Base-by-base conservation (phyloP, 2,329 filamentous ascomycete genomes). In the Fusarium haematococcum region DNA sequence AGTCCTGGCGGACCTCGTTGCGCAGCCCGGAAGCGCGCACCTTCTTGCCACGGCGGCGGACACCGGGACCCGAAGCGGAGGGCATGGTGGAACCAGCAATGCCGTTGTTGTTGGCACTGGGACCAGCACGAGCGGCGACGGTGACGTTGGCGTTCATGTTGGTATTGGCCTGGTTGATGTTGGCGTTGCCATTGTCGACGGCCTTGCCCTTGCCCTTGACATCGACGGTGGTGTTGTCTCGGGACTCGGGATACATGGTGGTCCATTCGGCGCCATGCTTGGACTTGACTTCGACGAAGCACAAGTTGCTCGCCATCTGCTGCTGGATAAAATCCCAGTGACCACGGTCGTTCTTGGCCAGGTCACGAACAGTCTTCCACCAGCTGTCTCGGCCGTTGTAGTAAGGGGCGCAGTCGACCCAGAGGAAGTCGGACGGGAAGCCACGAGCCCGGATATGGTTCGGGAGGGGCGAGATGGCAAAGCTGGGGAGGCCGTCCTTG, bases 401-500 rank as follows among this genome's bases (percentile, higher is more conserved):
- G 58, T 37, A 45, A 52, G 69, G 64, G 27, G 62, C 60, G 18
- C 56, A 32, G 35, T 70, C 67, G 14, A 70, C 57, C 69, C 72
- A 76, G 16, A 77, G 67, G 35, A 78, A 77, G 37, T 75, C 76
- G 7, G 68, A 54, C 3, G 67, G 63, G 16, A 76, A 48, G 18
- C 52, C 56, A 14, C 39, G 60, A 2, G 65, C 20, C 2, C 32
- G 11, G 20, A 72, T 43, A 9, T 37, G 33, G 10, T 16, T 32
- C 11, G 76, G 70, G n/a, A 72, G 74, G 13, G 65, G 33, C 8
- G 70, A 70, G 43, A 70, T 68, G 10, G 62, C 68, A 56, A 80
- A 78, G 32, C 43, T 70, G 5, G 78, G 78, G 18, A 79, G 63
- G 0, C 78, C 78, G 18, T 78, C 59, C 59, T 68, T 74, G 57